Conservation (phyloP, 352 stramenopile species). For the Phytophthora fragariaefolia region DNA sequence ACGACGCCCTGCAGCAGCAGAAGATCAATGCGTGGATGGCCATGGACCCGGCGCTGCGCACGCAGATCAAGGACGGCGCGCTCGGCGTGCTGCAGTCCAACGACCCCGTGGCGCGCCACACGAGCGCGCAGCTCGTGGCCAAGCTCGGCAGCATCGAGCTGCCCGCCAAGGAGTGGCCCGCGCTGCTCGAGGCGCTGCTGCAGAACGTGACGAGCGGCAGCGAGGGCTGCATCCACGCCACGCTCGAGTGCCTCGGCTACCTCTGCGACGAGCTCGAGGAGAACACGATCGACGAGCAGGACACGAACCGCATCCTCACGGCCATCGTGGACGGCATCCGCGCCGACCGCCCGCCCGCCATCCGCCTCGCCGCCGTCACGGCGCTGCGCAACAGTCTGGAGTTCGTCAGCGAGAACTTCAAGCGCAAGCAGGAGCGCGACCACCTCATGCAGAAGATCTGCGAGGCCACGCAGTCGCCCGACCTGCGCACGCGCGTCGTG, state of each 20-base stretch:
- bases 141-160: slow-evolving; percentile 96
- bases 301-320: slow-evolving; percentile 97
- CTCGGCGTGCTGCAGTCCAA: slow-evolving; percentile 67
- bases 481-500: slow-evolving; percentile 88
- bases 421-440: slow-evolving; percentile 94
- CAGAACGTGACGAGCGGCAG: slow-evolving; percentile 90
- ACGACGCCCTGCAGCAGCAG: slow-evolving; percentile 80
- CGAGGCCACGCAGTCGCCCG: slow-evolving; percentile 92
- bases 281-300: slow-evolving; percentile 72
- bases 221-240: slow-evolving; percentile 93
- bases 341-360: slow-evolving; percentile 80
- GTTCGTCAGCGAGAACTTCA: slow-evolving; percentile 97
- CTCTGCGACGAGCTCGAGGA: slow-evolving; percentile 86
- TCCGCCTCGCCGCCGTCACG: slow-evolving; percentile 92
- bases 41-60: slow-evolving; percentile 70
- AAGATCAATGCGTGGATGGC: slow-evolving; percentile 84
- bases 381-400: slow-evolving; percentile 95
- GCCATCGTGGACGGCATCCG: slow-evolving; percentile 97
- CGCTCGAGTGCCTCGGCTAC: slow-evolving; percentile 87
- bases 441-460: slow-evolving; percentile 97
- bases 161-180: slow-evolving; percentile 94
- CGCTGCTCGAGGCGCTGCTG: slow-evolving; percentile 92
- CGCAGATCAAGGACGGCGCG: slow-evolving; percentile 82
- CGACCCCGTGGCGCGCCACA: slow-evolving; percentile 77
- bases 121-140: slow-evolving; percentile 92